Evolutionary conservation across 2,329 filamentous ascomycete genomes (phyloP).

Genomic region (Trichophyton benhamiae): DNA sequence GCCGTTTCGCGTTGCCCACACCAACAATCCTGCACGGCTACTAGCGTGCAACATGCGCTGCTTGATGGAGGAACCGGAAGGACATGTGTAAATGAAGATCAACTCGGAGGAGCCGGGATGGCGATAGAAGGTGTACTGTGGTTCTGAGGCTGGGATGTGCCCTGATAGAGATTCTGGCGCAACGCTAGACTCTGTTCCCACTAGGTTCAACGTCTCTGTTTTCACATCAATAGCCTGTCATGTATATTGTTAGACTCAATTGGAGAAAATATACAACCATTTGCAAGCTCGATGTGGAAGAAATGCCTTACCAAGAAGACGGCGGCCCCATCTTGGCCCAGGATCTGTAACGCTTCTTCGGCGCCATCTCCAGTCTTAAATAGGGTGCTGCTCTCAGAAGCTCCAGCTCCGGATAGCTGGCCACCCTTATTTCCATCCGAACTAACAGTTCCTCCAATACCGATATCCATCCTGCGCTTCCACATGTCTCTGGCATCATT

Average conservation of each 20-base stretch:
- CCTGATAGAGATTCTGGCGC: constrained; percentile 34
- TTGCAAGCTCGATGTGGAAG: background rate
- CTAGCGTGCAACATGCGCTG: constrained; percentile 55
- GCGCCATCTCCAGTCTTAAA: constrained; percentile 44
- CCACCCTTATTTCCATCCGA: constrained; percentile 15
- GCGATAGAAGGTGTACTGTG: constrained; percentile 50
- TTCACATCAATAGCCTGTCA: constrained; percentile 29
- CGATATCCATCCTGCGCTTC: constrained; percentile 34
- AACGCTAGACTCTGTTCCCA: constrained; percentile 32
- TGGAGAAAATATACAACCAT: background rate
- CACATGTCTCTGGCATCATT: constrained; percentile 46
- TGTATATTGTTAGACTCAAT: constrained; percentile 15
- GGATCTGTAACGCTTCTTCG: constrained; percentile 36
- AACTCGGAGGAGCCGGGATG: constrained; percentile 38
- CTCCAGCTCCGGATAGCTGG: constrained; percentile 30
- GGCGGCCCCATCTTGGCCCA: constrained; percentile 25
- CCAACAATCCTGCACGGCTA: constrained; percentile 43
- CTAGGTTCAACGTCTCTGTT: constrained; percentile 46
- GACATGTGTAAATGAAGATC: constrained; percentile 54
- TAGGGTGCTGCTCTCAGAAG: constrained; percentile 24
- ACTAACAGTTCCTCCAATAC: constrained; percentile 30
- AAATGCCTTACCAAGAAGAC: constrained; percentile 37
- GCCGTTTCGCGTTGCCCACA: constrained; percentile 43
- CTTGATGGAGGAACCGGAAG: constrained; percentile 48
- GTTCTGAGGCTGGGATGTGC: constrained; percentile 42